Conservation (phyloP, 2,329 filamentous ascomycete species). For the Aspergillus novofumigatus region DNA sequence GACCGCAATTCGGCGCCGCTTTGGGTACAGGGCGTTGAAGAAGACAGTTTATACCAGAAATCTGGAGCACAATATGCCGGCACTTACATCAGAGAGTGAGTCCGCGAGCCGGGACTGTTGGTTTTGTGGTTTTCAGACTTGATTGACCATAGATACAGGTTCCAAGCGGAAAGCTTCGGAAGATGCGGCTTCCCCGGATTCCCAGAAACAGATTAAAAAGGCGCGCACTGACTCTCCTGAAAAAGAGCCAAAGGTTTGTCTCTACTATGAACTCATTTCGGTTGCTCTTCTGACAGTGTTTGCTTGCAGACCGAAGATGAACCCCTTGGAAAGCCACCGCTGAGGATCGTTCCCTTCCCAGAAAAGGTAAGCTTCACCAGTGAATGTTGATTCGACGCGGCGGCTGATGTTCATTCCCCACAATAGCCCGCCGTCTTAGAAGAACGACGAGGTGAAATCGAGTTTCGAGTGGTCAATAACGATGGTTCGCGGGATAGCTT, state of each 20-base stretch:
- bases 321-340: constrained; percentile 46
- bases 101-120: background rate
- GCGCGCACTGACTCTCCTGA: constrained; percentile 46
- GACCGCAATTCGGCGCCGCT: constrained; percentile 9
- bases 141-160: constrained; percentile 20
- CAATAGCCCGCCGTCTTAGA: constrained; percentile 78
- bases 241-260: constrained; percentile 29
- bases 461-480: constrained; percentile 97
- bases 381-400: background rate
- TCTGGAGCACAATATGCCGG: constrained; percentile 19
- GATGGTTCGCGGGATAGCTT: constrained; percentile 82
- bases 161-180: constrained; percentile 50
- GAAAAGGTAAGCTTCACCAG: constrained; percentile 62
- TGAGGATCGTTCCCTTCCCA: constrained; percentile 74
- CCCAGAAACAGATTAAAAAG: constrained; percentile 44
- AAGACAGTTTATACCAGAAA: constrained; percentile 2
- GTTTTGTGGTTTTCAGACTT: background rate
- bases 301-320: constrained; percentile 36
- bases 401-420: background rate
- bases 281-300: background rate
- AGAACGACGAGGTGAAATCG: constrained; percentile 89
- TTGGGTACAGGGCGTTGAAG: background rate
- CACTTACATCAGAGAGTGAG: constrained; percentile 32
- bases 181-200: constrained; percentile 42
- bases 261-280: background rate